phyloP scores from a whole-genome alignment of 441 rosid genomes.

The Manihot esculenta region DNA sequence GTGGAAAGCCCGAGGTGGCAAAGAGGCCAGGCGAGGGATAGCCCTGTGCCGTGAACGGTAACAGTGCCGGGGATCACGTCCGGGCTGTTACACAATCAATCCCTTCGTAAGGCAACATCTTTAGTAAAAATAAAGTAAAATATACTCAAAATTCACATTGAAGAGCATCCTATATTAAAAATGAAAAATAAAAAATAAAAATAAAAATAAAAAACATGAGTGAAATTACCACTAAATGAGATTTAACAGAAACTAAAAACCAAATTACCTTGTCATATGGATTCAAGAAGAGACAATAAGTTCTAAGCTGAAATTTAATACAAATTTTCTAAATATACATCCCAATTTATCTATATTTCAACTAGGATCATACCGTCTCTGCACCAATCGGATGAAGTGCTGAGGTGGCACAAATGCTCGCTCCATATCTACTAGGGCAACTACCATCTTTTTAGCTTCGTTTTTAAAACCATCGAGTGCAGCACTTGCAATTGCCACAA shows the following conservation, averaged over 20 bases:
- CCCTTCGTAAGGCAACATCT: background rate
- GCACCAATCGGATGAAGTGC: slow-evolving; percentile 94
- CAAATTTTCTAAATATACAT: background rate
- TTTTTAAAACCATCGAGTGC: slow-evolving; percentile 86
- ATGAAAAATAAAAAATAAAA: too few species aligned
- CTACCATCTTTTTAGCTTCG: slow-evolving; percentile 91
- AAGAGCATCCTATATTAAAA: background rate
- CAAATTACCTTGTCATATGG: background rate
- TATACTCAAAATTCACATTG: background rate
- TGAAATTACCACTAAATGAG: background rate
- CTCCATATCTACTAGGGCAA: slow-evolving; percentile 98
- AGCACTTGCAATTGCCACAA: slow-evolving; percentile 80
- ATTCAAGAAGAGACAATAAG: background rate
- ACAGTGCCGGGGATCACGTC: too few species aligned
- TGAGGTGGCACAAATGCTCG: slow-evolving; percentile 98
- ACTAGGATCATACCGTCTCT: slow-evolving; percentile 60
- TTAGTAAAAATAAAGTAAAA: background rate
- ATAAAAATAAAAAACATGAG: too few species aligned
- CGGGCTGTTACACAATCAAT: background rate
- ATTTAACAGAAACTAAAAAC: background rate
- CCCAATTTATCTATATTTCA: background rate
- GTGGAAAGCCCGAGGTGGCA: too few species aligned
- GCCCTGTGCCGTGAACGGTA: too few species aligned
- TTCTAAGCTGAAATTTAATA: background rate
- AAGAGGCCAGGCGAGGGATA: too few species aligned